A percentile compares a stretch with the other conserved stretches of the same genome.
phyloP scores from a whole-genome alignment of 768 basidiomycete species.

The Dendrothele bispora region DNA sequence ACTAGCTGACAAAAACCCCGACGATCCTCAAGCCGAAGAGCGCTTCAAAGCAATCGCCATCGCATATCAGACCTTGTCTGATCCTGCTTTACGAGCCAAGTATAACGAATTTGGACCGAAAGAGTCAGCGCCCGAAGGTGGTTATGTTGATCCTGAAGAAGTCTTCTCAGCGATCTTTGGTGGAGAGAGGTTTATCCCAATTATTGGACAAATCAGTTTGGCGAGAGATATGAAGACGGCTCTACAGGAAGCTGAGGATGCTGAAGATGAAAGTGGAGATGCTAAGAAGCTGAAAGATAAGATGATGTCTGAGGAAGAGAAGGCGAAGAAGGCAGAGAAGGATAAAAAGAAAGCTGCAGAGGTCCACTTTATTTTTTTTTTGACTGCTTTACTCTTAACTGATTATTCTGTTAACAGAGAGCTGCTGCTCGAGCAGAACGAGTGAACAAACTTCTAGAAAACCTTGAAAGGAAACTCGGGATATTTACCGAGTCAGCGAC shows the following conservation, averaged over 20 bases:
- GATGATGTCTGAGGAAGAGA: slow-evolving; percentile 68
- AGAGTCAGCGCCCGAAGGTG: slow-evolving; percentile 78
- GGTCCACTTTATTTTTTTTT: slow-evolving; percentile 38
- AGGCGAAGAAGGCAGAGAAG: slow-evolving; percentile 72
- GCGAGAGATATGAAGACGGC: slow-evolving; percentile 93
- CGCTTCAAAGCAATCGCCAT: slow-evolving; percentile 91
- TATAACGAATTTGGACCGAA: slow-evolving; percentile 92
- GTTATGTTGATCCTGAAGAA: slow-evolving; percentile 85
- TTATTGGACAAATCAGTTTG: slow-evolving; percentile 87
- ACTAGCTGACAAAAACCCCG: slow-evolving; percentile 91
- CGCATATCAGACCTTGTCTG: slow-evolving; percentile 85
- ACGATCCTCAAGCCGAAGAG: slow-evolving; percentile 83
- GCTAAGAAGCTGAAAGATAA: slow-evolving; percentile 45
- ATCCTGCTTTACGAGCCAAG: slow-evolving; percentile 70
- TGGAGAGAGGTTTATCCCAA: slow-evolving; percentile 80
- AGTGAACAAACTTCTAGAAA: slow-evolving; percentile 73
- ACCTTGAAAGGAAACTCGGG: slow-evolving; percentile 77
- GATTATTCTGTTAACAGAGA: slow-evolving; percentile 50
- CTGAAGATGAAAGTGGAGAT: slow-evolving; percentile 42
- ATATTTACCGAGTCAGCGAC: slow-evolving; percentile 86
- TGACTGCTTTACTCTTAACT: not conserved
- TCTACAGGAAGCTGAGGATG: slow-evolving; percentile 82
- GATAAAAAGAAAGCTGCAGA: slow-evolving; percentile 65
- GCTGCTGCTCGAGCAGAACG: slow-evolving; percentile 77
- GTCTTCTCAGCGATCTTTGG: slow-evolving; percentile 86